These are phyloP conservation scores for Crithidia thermophila DNA, from an alignment of 208 protist genomes.

Conservation along the genomic window DNA sequence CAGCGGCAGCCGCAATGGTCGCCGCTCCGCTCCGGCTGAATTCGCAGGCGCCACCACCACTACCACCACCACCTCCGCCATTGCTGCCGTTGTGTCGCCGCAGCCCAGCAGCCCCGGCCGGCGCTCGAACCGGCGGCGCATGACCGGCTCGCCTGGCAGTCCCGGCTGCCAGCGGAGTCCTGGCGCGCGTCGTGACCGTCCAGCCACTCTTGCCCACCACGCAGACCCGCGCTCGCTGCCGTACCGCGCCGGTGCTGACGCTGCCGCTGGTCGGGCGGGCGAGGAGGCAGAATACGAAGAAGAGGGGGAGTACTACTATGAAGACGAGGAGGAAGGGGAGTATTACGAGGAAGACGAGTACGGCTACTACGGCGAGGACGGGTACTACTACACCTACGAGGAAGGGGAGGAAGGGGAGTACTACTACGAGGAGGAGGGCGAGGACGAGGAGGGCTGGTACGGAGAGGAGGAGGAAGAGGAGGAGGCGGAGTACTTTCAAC, in stretches of 20 bases:
- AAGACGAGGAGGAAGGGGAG: slow-evolving; percentile 31
- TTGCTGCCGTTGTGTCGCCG: too few relatives aligned
- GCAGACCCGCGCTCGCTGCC: too few relatives aligned
- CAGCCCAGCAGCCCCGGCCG: neutral
- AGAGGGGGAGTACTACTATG: slow-evolving; percentile 17
- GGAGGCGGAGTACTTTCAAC: slow-evolving; percentile 28
- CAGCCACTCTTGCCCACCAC: too few relatives aligned
- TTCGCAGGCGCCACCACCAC: neutral
- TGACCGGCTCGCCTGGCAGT: neutral
- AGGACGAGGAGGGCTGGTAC: slow-evolving; percentile 4
- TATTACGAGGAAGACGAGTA: slow-evolving; percentile 43
- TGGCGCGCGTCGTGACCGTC: neutral
- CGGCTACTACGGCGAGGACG: slow-evolving; percentile 39
- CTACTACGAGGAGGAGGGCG: slow-evolving; percentile 17
- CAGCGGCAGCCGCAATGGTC: neutral
- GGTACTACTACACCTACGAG: slow-evolving; percentile 39
- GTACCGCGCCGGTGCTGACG: slow-evolving; percentile 1
- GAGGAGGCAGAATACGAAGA: slow-evolving; percentile 16
- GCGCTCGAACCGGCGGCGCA: neutral
- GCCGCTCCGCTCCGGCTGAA: neutral
- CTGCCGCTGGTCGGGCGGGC: neutral
- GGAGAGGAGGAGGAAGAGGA: slow-evolving; percentile 27
- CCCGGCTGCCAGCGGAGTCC: neutral
- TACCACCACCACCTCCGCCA: too few relatives aligned
- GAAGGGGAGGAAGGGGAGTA: slow-evolving; percentile 34